phyloP scores from a whole-genome alignment of 2,329 filamentous ascomycete species.

The Incumbomyces delicatus region DNA sequence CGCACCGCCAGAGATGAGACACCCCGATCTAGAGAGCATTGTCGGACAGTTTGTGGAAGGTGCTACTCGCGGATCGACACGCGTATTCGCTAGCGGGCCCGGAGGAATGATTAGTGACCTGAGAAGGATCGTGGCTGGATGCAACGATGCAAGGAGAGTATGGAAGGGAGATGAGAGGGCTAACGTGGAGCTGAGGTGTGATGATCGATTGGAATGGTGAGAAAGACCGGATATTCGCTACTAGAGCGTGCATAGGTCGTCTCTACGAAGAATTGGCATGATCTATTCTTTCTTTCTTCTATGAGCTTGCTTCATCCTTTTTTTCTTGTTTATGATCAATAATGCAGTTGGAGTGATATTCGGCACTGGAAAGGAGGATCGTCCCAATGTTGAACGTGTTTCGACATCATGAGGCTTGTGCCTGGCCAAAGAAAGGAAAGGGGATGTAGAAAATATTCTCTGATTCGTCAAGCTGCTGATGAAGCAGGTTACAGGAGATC shows the following conservation, averaged over 20 bases:
- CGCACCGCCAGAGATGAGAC: slow-evolving; percentile 25
- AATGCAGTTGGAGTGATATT: no score
- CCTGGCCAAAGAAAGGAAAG: no score
- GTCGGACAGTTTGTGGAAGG: slow-evolving; percentile 41
- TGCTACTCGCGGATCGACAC: slow-evolving; percentile 40
- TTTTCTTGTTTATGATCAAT: no score
- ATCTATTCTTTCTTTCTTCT: no score
- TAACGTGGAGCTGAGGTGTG: slow-evolving; percentile 49
- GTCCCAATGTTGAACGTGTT: no score
- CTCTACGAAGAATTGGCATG: no score
- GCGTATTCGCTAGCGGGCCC: slow-evolving; percentile 53
- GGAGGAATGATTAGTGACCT: slow-evolving; percentile 51
- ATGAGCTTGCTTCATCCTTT: no score
- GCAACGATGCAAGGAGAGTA: slow-evolving; percentile 44
- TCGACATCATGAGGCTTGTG: no score
- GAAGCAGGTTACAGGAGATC: no score
- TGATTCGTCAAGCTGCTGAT: no score
- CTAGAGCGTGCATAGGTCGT: background rate
- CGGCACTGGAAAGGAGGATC: no score
- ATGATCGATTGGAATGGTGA: slow-evolving; percentile 45
- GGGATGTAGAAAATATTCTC: no score
- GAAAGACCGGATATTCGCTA: background rate
- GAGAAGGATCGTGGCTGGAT: slow-evolving; percentile 42
- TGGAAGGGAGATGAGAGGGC: slow-evolving; percentile 49
- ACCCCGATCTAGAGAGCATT: slow-evolving; percentile 39